A percentile compares a stretch with the other conserved stretches of the same genome.
Evolutionary conservation across 2,329 filamentous ascomycete genomes (phyloP).

Genomic region (Botrytis paeoniae): DNA sequence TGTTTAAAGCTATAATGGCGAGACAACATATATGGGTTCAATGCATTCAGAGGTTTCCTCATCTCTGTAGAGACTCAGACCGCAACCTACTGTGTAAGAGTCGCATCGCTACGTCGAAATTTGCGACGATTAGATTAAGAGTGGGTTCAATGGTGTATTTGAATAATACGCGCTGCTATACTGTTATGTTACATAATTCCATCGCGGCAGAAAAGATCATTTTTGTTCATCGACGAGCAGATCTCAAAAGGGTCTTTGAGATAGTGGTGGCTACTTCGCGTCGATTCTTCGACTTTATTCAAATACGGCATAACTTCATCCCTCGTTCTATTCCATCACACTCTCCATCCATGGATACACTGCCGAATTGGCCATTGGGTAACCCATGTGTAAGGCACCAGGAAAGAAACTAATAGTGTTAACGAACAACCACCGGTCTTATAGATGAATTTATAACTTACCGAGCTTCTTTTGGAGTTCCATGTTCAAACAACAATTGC

Average conservation of each 20-base stretch:
- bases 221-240: background rate
- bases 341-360: conserved; percentile 62
- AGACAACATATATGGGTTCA: background rate
- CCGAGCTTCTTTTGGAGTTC: conserved; percentile 61
- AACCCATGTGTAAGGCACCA: conserved; percentile 64
- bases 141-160: background rate
- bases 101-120: too few species aligned
- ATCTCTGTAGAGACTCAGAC: too few species aligned
- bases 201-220: background rate
- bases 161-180: background rate
- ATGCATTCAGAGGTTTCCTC: too few species aligned
- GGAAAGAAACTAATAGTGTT: conserved; percentile 48
- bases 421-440: background rate
- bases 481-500: conserved; percentile 62
- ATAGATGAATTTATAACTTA: conserved; percentile 33
- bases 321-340: conserved; percentile 37
- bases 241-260: background rate
- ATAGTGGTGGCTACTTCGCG: background rate
- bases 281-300: background rate
- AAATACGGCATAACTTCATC: background rate
- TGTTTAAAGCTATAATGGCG: background rate
- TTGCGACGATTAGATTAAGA: too few species aligned
- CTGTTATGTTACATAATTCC: background rate
- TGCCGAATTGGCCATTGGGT: conserved; percentile 55
- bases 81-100: too few species aligned